These are phyloP conservation scores for Russula dissimulans DNA, from an alignment of 768 basidiomycete species.

Conservation along the genomic window DNA sequence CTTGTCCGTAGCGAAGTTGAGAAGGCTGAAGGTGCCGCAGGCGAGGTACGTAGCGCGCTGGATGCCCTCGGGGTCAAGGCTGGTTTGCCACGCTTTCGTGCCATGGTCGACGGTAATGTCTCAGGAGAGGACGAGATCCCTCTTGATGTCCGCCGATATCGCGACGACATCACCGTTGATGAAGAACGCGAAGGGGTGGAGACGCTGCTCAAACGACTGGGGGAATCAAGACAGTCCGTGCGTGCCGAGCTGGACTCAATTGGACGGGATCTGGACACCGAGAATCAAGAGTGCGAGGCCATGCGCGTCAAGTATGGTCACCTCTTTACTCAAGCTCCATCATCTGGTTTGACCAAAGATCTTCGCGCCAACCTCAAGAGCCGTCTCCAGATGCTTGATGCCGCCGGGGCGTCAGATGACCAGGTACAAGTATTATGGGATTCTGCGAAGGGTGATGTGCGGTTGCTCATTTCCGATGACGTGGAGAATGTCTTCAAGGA, in stretches of 20 bases:
- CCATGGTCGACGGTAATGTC: slow-evolving; percentile 58
- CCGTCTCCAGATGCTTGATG: slow-evolving; percentile 59
- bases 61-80: slow-evolving; percentile 76
- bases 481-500: slow-evolving; percentile 57
- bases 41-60: slow-evolving; percentile 65
- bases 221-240: slow-evolving; percentile 48
- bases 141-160: slow-evolving; percentile 60
- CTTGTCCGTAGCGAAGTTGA: slow-evolving; percentile 83
- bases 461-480: slow-evolving; percentile 47
- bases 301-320: slow-evolving; percentile 84
- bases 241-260: slow-evolving; percentile 52
- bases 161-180: slow-evolving; percentile 59
- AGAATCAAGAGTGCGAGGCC: slow-evolving; percentile 80
- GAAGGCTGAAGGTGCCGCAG: slow-evolving; percentile 75
- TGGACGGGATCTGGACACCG: slow-evolving; percentile 63
- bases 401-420: slow-evolving; percentile 68
- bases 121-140: slow-evolving; percentile 60
- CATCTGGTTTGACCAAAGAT: slow-evolving; percentile 59
- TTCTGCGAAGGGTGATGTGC: slow-evolving; percentile 54
- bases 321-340: slow-evolving; percentile 79
- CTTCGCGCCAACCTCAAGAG: slow-evolving; percentile 73
- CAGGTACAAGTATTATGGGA: slow-evolving; percentile 72
- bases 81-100: slow-evolving; percentile 56
- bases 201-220: slow-evolving; percentile 49
- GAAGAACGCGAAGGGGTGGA: slow-evolving; percentile 65